phyloP scores from a whole-genome alignment of 129 eudicot species.

The Ambrosia trifida region DNA sequence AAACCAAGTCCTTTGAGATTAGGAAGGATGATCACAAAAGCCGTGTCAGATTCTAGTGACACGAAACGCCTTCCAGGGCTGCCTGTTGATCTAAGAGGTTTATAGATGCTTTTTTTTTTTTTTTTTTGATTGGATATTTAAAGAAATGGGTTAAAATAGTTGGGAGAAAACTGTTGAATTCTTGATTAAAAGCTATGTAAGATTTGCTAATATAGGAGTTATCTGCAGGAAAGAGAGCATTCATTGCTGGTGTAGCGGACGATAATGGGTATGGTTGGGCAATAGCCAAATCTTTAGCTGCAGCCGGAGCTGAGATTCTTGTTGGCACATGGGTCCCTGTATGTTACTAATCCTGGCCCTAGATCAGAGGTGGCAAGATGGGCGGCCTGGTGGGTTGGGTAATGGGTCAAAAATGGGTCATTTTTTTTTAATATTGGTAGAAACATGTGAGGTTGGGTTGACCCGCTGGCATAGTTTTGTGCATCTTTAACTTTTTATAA shows the following conservation, averaged over 20 bases:
- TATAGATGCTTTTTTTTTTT: not conserved
- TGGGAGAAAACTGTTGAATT: not conserved
- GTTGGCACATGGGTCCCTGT: constrained; percentile 99
- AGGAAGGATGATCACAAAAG: constrained; percentile 42
- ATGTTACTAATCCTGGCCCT: constrained; percentile 25
- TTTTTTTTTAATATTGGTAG: not conserved
- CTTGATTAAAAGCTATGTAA: not conserved
- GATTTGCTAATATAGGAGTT: not conserved
- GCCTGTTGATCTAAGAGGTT: constrained; percentile 84
- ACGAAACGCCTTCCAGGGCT: constrained; percentile 53
- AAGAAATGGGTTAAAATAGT: not conserved
- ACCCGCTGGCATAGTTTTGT: not conserved
- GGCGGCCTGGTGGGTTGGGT: not conserved
- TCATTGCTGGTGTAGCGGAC: constrained; percentile 92
- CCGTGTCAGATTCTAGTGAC: constrained; percentile 52
- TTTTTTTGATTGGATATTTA: not conserved
- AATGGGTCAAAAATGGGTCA: not conserved
- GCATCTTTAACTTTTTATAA: not conserved
- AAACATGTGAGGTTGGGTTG: constrained; percentile 4
- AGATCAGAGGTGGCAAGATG: not conserved
- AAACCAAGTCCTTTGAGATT: constrained; percentile 27
- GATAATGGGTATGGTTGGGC: constrained; percentile 99
- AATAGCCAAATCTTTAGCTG: constrained; percentile 90
- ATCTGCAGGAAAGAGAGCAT: constrained; percentile 83
- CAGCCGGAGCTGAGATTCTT: constrained; percentile 97